A percentile compares a stretch with the other conserved stretches of the same genome.
Evolutionary conservation across 192 early-diverging fungal species (phyloP).

Genomic region (Glomus cerebriforme): DNA sequence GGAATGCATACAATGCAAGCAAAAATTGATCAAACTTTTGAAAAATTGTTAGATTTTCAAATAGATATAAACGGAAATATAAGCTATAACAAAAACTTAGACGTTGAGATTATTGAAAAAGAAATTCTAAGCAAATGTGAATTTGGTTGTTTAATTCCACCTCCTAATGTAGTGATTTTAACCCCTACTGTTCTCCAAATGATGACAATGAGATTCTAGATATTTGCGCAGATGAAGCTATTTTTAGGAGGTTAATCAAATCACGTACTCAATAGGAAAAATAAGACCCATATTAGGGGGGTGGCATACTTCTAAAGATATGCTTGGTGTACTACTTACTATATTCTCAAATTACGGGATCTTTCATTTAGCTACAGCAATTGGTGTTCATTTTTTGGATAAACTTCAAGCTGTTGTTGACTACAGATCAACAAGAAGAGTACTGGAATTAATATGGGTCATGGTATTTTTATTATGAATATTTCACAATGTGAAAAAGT

Average conservation of each 20-base stretch:
- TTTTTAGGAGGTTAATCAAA: background rate
- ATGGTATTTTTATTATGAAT: constrained; percentile 19
- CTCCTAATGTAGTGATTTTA: background rate
- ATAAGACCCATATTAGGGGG: background rate
- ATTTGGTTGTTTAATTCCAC: background rate
- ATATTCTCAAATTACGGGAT: background rate
- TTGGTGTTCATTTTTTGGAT: background rate
- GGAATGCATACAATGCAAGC: too few relatives aligned
- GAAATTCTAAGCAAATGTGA: background rate
- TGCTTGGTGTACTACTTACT: background rate
- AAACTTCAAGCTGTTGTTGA: background rate
- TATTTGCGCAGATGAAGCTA: background rate
- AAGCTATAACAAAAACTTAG: background rate
- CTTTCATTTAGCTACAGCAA: background rate
- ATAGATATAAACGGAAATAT: background rate
- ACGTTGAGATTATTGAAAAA: background rate
- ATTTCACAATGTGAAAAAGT: background rate
- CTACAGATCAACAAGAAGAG: background rate
- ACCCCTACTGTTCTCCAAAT: too few relatives aligned
- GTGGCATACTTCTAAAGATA: background rate
- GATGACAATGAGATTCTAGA: background rate
- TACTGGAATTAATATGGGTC: background rate
- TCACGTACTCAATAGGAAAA: background rate
- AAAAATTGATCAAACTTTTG: too few relatives aligned
- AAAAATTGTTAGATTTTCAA: too few relatives aligned